Evolutionary conservation across 345 rosid genomes (phyloP).

Genomic region (Euphorbia lathyris): DNA sequence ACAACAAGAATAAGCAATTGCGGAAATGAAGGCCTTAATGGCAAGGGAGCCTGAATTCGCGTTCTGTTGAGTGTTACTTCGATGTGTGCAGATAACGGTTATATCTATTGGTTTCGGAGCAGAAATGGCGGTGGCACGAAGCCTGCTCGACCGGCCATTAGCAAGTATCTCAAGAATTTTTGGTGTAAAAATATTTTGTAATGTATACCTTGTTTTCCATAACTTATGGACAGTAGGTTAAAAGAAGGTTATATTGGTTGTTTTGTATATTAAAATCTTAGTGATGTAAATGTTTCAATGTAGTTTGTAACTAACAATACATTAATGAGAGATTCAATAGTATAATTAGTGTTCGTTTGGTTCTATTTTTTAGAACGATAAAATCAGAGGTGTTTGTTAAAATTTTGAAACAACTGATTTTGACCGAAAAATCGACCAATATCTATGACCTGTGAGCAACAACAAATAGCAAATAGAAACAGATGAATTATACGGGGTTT

Average conservation of each 20-base stretch:
- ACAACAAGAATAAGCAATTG: conserved; percentile 9
- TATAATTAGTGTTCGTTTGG: background rate
- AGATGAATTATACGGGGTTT: no score
- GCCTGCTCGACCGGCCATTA: background rate
- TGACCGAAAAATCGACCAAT: no score
- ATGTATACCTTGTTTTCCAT: background rate
- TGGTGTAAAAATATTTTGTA: conserved; percentile 22
- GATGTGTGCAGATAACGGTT: background rate
- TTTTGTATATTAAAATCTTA: conserved; percentile 25
- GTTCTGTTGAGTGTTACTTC: background rate
- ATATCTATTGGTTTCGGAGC: conserved; percentile 1
- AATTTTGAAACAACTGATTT: no score
- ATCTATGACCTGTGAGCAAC: no score
- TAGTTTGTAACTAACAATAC: conserved; percentile 4
- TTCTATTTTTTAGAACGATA: no score
- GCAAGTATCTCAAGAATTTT: conserved; percentile 16
- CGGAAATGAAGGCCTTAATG: no score
- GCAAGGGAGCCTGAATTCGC: background rate
- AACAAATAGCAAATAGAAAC: no score
- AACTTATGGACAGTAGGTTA: background rate
- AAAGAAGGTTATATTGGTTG: background rate
- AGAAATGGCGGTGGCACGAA: conserved; percentile 5
- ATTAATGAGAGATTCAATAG: background rate
- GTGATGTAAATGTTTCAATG: conserved; percentile 25
- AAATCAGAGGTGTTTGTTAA: no score